Conservation (phyloP, 305 asterid genomes). For the Solanum hybrid region DNA sequence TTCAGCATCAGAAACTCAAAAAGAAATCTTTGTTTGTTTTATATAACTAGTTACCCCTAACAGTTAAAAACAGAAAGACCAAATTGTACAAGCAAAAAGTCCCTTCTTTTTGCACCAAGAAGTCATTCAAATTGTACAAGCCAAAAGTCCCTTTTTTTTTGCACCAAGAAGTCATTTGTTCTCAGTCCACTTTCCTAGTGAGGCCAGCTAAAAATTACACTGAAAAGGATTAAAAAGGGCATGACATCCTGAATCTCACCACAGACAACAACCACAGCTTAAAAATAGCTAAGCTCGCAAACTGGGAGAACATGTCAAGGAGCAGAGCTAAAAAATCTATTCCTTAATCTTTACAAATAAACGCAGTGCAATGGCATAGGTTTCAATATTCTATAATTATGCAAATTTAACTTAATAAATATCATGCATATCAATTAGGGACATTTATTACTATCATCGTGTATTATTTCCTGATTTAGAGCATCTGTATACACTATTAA, state of each 20-base stretch:
- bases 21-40: background rate
- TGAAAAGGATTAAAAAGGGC: background rate
- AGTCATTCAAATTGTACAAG: background rate
- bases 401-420: background rate
- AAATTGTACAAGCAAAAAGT: background rate
- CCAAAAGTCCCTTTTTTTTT: background rate
- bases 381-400: background rate
- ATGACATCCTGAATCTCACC: background rate
- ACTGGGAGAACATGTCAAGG: background rate
- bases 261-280: background rate
- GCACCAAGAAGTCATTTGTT: background rate
- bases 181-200: background rate
- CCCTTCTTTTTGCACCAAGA: background rate
- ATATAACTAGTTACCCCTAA: background rate
- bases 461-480: background rate
- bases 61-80: background rate
- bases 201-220: background rate
- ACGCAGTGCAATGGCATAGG: background rate
- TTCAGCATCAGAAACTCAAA: background rate
- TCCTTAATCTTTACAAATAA: background rate
- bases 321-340: background rate
- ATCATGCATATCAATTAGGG: background rate
- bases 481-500: background rate
- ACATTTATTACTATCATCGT: background rate
- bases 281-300: background rate